Percentiles rank a stretch among this genome's conserved stretches.
Evolutionary conservation across 2,329 filamentous ascomycete species (phyloP).

Genomic region (Colletotrichum truncatum): DNA sequence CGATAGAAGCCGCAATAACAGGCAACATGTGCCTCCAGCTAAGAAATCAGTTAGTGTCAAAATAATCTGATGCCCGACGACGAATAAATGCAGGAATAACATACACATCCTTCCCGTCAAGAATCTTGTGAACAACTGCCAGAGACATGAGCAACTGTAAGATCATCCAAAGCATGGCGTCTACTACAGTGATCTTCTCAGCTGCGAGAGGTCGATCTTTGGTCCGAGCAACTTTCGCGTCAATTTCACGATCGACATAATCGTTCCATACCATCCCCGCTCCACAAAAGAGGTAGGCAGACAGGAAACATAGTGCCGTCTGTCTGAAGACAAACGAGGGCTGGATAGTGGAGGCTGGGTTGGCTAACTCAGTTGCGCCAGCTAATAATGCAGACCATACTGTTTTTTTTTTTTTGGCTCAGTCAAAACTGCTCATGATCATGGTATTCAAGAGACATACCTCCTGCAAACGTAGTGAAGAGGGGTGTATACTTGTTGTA

Average conservation of each 20-base stretch:
- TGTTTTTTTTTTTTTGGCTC: neutral
- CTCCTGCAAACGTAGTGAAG: slow-evolving; percentile 28
- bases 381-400: slow-evolving; percentile 27
- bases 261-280: slow-evolving; percentile 43
- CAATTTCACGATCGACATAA: slow-evolving; percentile 39
- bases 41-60: neutral
- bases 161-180: slow-evolving; percentile 33
- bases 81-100: neutral
- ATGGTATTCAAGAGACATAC: neutral
- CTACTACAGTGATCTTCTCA: slow-evolving; percentile 33
- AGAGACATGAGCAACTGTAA: slow-evolving; percentile 22
- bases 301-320: slow-evolving; percentile 33
- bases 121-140: slow-evolving; percentile 21
- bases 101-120: slow-evolving; percentile 26
- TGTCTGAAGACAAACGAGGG: slow-evolving; percentile 34
- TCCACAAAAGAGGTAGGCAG: slow-evolving; percentile 37
- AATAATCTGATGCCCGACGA: no score
- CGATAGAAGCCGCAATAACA: slow-evolving; percentile 30
- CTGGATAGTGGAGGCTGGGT: slow-evolving; percentile 1
- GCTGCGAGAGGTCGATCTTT: slow-evolving; percentile 38
- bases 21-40: slow-evolving; percentile 35
- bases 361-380: slow-evolving; percentile 20
- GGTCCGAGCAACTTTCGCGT: slow-evolving; percentile 38
- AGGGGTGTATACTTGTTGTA: slow-evolving; percentile 28
- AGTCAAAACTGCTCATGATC: neutral